Evolutionary conservation across 345 rosid genomes (phyloP), one percentile per base, ranked within the genome.

Genomic region (Aquilaria malaccensis): DNA sequence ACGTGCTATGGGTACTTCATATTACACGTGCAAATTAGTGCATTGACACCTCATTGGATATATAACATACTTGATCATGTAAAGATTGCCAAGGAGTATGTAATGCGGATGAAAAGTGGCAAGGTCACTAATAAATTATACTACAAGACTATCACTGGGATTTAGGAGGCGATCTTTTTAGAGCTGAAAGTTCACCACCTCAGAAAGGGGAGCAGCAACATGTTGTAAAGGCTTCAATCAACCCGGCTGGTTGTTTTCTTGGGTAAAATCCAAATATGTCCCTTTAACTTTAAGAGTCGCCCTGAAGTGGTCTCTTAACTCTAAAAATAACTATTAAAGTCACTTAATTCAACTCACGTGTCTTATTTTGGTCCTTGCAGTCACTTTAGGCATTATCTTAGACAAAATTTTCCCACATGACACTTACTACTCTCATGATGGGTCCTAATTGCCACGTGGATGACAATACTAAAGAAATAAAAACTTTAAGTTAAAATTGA

Each of bases 11-110:
- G 77, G 97, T 64, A 74, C 64, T 11, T 63, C 90, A 30, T 94
- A 94, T 72, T 96, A 90, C 69, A 90, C 83, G 72, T 94, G 99
- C 83, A 94, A 86, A 78, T 72, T 94, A 70, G 99, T 94, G 52
- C 97, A 94, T 65, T 97, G 92, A 37, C 97, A 94, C 73, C 92
- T 94, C 61, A 94, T 96, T 72, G 99, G 90, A 22, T 22, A 74
- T 94, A 94, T 71, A 94, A 94, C 77, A 87, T 94, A 63, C 88
- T 94, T 31, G 84, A 86, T 61, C 87, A 69, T 60, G 99, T 22
- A 22, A 84, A 81, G 74, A 74, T 87, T 51, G 96, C 67, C 0
- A 96, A 94, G 59, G 97, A 72, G 15, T 97, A 93, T 3, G 95
- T 84, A 13, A 79, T 72, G 46, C 78, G 85, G 62, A 56, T 93